These are phyloP conservation scores for Phytophthora podocarpi DNA, from an alignment of 352 stramenopile species.

Conservation along the genomic window DNA sequence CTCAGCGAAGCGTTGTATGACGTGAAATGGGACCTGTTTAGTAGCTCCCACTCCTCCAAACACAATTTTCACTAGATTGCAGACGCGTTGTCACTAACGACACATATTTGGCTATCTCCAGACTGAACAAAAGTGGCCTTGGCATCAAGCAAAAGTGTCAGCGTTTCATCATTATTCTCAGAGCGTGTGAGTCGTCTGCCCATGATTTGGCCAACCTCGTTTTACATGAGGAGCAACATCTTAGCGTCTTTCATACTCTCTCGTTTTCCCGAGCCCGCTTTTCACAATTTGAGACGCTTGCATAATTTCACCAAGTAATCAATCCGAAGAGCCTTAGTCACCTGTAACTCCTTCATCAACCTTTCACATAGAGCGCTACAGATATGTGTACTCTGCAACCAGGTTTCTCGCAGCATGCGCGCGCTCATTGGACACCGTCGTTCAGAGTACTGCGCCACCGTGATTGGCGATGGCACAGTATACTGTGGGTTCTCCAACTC, in stretches of 20 bases:
- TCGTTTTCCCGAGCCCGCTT: neutral
- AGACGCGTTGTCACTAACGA: constrained; percentile 6
- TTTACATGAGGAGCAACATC: neutral
- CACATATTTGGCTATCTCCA: too few species aligned
- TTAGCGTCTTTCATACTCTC: neutral
- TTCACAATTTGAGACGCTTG: neutral
- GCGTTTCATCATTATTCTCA: too few species aligned
- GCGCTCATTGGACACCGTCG: neutral
- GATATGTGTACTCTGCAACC: neutral
- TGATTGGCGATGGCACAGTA: neutral
- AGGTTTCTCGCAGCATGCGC: neutral
- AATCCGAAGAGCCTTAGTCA: neutral
- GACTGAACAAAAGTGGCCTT: too few species aligned
- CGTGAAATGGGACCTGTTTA: constrained; percentile 7
- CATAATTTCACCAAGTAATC: constrained; percentile 2
- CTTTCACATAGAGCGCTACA: neutral
- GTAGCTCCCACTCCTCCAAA: neutral
- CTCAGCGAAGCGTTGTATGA: constrained; percentile 11
- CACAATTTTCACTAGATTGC: neutral
- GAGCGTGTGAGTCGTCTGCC: neutral
- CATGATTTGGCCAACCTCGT: neutral
- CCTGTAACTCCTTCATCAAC: neutral
- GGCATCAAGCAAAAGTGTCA: too few species aligned
- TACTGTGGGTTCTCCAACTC: neutral
- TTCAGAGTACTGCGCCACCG: neutral